Percentiles rank a stretch among this genome's conserved stretches.
These are phyloP conservation scores for Boletus semigastroideus DNA, from an alignment of 1,284 basidiomycete genomes.

Conservation along the genomic window DNA sequence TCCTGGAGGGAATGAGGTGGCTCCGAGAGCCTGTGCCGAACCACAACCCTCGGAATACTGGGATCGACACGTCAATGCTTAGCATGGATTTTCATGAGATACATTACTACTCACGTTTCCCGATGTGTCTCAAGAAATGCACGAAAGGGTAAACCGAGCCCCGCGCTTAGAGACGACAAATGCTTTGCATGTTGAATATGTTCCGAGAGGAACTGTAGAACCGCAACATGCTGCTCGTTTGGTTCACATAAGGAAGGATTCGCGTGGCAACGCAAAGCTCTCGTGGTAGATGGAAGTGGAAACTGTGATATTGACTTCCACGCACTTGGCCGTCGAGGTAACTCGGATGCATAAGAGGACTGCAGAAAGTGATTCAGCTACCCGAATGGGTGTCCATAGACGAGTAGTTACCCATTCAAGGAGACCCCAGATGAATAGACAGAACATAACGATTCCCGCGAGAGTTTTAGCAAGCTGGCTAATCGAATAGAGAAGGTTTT, in stretches of 20 bases:
- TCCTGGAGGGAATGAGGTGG: neutral
- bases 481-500: conserved; percentile 6
- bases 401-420: conserved; percentile 25
- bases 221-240: conserved; percentile 16
- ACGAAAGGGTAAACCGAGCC: conserved; percentile 24
- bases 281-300: conserved; percentile 13
- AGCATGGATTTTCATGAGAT: neutral
- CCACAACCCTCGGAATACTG: conserved; percentile 14
- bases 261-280: conserved; percentile 2
- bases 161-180: conserved; percentile 23
- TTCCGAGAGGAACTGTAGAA: conserved; percentile 29
- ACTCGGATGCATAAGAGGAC: conserved; percentile 18
- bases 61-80: neutral
- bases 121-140: conserved; percentile 24
- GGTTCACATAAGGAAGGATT: conserved; percentile 8
- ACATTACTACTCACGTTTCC: conserved; percentile 17
- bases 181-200: conserved; percentile 31
- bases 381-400: neutral
- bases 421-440: conserved; percentile 23
- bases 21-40: neutral
- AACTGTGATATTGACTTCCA: conserved; percentile 6
- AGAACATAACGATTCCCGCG: conserved; percentile 19
- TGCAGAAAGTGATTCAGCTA: conserved; percentile 13
- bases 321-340: conserved; percentile 6
- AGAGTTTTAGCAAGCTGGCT: conserved; percentile 19